Evolutionary conservation across 2,329 filamentous ascomycete species (phyloP), one percentile per base, ranked within the genome.

Genomic region (Hymenoscyphus linearis): DNA sequence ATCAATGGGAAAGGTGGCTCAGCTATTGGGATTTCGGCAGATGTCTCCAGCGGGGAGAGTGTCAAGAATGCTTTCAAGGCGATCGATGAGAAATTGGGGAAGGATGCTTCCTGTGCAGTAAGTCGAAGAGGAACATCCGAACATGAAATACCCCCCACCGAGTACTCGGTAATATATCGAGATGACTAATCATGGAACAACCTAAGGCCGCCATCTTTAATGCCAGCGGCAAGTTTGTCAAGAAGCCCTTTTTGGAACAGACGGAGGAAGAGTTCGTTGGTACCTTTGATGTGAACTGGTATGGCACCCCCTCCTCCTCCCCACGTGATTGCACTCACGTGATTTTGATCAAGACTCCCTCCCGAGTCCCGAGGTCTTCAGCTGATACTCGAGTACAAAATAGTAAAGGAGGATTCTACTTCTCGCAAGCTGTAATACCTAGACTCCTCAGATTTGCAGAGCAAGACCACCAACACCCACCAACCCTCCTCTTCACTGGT

Each of bases 401-500:
- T 10, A n/a, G 34, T 3, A 71, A 68, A 50, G 67, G 62, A 27
- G 91, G 90, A 13, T 87, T 89, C 31, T 91, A 91, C 74, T 96
- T 96, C 74, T 85, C 90, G 0, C 86, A 93, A 73, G 79, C 81
- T 2, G 78, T 84, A 0, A 76, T 96, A 0, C 91, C 92, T 0
- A 79, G 87, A 1, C 82, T 96, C 1, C 80, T 93, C 1, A 80
- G 85, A 25, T 79, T 86, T 0, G 82, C 85, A 0, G 69, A 74
- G 36, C 44, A 14, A 47, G 73, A 74, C 0, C 76, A 77, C 52
- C 78, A 82, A 35, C 76, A 91, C 70, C 90, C 91, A 4, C 91
- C 91, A 0, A 88, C 88, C 0, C 78, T 96, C 22, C 88, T 96
- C 69, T 89, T 96, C 75, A 96, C 92, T 0, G 92, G 92, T 35